These are phyloP conservation scores for Furcasterigmium furcatum DNA, from an alignment of 2,329 filamentous ascomycete genomes.

Conservation along the genomic window DNA sequence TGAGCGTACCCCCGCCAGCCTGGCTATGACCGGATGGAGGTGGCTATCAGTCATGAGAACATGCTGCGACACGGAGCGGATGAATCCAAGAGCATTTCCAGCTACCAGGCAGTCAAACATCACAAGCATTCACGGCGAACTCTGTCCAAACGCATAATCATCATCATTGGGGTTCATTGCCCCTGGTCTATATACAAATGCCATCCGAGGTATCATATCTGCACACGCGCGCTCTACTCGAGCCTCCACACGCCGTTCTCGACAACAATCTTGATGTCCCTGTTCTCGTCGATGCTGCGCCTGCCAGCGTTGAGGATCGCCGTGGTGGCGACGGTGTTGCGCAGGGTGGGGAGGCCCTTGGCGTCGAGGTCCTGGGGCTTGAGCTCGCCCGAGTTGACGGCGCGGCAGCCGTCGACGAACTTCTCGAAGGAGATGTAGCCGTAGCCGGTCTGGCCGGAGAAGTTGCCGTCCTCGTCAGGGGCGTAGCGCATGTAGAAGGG, in stretches of 20 bases:
- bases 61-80: too few relatives aligned
- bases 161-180: background rate
- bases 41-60: too few relatives aligned
- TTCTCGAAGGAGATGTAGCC: conserved; percentile 95
- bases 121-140: background rate
- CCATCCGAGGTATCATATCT: background rate
- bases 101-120: too few relatives aligned
- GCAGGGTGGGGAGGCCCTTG: conserved; percentile 78
- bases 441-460: conserved; percentile 86
- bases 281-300: conserved; percentile 77
- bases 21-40: too few relatives aligned
- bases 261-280: conserved; percentile 71
- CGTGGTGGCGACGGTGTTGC: conserved; percentile 87
- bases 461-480: conserved; percentile 92
- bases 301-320: conserved; percentile 88
- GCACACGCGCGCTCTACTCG: conserved; percentile 31
- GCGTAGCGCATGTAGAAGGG: conserved; percentile 96
- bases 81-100: too few relatives aligned
- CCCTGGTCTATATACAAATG: background rate
- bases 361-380: conserved; percentile 75
- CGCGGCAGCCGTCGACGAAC: conserved; percentile 83
- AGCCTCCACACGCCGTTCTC: conserved; percentile 67
- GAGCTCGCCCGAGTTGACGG: conserved; percentile 70
- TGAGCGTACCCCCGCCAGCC: too few relatives aligned
- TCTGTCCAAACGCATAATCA: background rate